Base-by-base conservation (phyloP, 1,284 basidiomycete species). In the Trametes sp. region DNA sequence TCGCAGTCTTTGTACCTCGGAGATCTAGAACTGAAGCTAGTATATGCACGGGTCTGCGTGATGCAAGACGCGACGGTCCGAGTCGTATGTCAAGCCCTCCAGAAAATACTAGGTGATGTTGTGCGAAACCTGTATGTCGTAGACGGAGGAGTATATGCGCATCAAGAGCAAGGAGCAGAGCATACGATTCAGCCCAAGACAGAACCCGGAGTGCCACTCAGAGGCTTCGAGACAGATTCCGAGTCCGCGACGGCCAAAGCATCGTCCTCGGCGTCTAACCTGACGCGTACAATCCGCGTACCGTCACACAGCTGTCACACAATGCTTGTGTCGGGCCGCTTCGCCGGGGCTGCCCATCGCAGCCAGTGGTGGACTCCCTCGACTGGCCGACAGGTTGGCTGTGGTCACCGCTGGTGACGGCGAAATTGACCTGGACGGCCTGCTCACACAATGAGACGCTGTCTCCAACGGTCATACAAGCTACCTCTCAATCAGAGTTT, bases 201-300 rank as follows among this genome's bases (percentile, higher is more conserved):
- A 57, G 16, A n/a, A n/a, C n/a, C n/a, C n/a, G n/a, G n/a, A 9
- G 57, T 60, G 65, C 62, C 57, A 58, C 62, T 59, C 62, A 41
- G 41, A n/a, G n/a, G n/a, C n/a, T 33, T 24, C 28, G 23, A n/a
- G 31, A 55, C 23, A 53, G 42, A 24, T 33, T 26, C 54, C 31
- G 24, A 35, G 44, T 45, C 44, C 16, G 38, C 28, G 46, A 38
- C 45, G 28, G 16, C 35, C 29, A 59, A 45, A 58, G 48, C 35
- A 45, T 31, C 26, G 7, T 19, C 7, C 3, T 26, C 57, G 24
- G 53, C 66, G 66, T 55, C 56, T 57, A 33, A 11, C 8, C 4
- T 26, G 50, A 63, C 66, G 61, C 63, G 61, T 61, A 52, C 55
- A 42, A 60, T 54, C 48, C 65, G 62, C 63, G 63, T 67, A 36